These are phyloP conservation scores for Suillus plorans DNA, from an alignment of 768 basidiomycete genomes.

Conservation along the genomic window DNA sequence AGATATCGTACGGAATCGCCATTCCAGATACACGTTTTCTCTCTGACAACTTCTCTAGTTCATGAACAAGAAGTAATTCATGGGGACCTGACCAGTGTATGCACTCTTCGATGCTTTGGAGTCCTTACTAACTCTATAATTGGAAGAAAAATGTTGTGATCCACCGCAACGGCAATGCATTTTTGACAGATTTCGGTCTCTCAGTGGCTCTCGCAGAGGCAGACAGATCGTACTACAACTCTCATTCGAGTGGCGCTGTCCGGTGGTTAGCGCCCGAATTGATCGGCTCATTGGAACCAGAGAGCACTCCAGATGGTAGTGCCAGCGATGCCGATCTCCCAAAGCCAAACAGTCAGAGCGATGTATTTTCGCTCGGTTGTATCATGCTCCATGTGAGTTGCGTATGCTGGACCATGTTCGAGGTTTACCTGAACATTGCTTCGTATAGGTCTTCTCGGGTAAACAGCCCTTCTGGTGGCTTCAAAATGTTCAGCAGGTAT, in stretches of 20 bases:
- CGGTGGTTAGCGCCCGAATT: conserved; percentile 1
- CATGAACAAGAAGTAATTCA: neutral
- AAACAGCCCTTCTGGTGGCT: neutral
- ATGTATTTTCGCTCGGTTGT: conserved; percentile 1
- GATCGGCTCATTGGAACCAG: neutral
- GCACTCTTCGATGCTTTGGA: neutral
- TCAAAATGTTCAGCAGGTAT: neutral
- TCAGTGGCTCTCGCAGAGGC: neutral
- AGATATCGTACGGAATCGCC: neutral
- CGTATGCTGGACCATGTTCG: neutral
- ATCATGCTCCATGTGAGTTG: neutral
- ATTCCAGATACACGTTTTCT: neutral
- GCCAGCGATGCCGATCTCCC: neutral
- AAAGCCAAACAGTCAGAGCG: neutral
- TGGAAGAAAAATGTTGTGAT: neutral
- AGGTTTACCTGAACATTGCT: neutral
- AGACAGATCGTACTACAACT: neutral
- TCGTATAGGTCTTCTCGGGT: neutral
- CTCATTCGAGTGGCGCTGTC: neutral
- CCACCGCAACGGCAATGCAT: neutral
- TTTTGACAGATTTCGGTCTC: conserved; percentile 2
- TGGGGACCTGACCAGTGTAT: conserved; percentile 2
- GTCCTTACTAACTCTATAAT: neutral
- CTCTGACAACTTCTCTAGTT: neutral
- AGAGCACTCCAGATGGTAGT: neutral